Evolutionary conservation across 2,329 filamentous ascomycete genomes (phyloP).

Genomic region (Cytospora piceicola): DNA sequence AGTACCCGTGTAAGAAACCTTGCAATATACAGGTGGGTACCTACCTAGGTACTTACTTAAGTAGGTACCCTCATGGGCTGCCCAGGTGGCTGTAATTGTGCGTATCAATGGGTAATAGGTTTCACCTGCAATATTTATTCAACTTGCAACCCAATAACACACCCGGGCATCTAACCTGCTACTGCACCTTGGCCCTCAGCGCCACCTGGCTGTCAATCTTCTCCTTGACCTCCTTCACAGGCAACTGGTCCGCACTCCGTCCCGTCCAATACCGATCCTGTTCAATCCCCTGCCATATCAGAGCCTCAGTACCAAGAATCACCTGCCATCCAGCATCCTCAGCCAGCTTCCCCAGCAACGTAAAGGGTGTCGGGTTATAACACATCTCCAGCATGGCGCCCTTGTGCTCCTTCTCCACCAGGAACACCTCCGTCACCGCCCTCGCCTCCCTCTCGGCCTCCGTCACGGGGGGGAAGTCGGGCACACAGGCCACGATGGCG

Average conservation of each 20-base stretch:
- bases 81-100: no score
- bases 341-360: constrained; percentile 65
- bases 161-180: no score
- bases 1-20: no score
- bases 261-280: constrained; percentile 71
- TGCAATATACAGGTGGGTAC: no score
- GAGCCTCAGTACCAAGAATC: constrained; percentile 74
- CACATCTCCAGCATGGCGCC: constrained; percentile 81
- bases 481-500: constrained; percentile 74
- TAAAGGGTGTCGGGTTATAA: constrained; percentile 75
- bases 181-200: constrained; percentile 34
- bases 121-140: no score
- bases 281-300: constrained; percentile 78
- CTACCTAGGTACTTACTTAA: no score
- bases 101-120: no score
- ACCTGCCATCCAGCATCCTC: constrained; percentile 70
- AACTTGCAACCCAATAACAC: no score
- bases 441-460: constrained; percentile 65
- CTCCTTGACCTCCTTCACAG: constrained; percentile 62
- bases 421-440: constrained; percentile 54
- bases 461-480: constrained; percentile 73
- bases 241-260: constrained; percentile 58
- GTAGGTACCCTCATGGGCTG: no score
- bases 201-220: constrained; percentile 44
- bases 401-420: constrained; percentile 53